A percentile compares a stretch with the other conserved stretches of the same genome.
Conservation (phyloP, 768 basidiomycete genomes). For the Pleurotus djamor region DNA sequence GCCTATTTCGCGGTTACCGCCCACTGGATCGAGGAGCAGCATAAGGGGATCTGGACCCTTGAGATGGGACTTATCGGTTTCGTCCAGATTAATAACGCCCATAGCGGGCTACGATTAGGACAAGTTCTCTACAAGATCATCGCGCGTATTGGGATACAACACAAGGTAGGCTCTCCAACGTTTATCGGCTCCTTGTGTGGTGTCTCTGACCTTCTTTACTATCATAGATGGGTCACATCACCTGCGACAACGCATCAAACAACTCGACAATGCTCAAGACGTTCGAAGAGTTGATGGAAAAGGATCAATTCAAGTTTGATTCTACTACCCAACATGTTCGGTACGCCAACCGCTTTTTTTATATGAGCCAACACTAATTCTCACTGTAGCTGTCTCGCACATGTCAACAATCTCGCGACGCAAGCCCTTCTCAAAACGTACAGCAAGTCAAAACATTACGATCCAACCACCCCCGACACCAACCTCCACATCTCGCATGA, state of each 20-base stretch:
- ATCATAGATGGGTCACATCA: constrained; percentile 26
- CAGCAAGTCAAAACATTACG: constrained; percentile 20
- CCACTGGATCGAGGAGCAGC: constrained; percentile 34
- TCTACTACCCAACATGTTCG: background rate
- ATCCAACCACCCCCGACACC: constrained; percentile 15
- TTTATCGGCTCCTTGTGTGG: constrained; percentile 2
- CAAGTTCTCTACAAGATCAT: constrained; percentile 34
- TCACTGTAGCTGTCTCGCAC: constrained; percentile 22
- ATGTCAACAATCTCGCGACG: constrained; percentile 30
- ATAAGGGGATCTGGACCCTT: constrained; percentile 20
- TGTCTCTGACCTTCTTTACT: constrained; percentile 7
- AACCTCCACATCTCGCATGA: constrained; percentile 9
- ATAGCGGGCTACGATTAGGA: constrained; percentile 29
- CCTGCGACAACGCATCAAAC: constrained; percentile 34
- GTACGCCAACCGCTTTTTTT: background rate
- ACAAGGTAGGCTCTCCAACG: constrained; percentile 20
- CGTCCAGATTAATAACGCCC: constrained; percentile 28
- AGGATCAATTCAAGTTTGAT: constrained; percentile 5
- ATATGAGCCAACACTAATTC: background rate
- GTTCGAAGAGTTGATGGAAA: constrained; percentile 14
- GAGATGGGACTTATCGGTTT: constrained; percentile 31
- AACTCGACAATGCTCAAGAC: constrained; percentile 30
- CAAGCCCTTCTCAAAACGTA: constrained; percentile 23
- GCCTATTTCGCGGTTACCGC: constrained; percentile 36
- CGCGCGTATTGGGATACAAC: constrained; percentile 17